phyloP scores from a whole-genome alignment of 352 stramenopile genomes.

The Phytophthora tubulina region DNA sequence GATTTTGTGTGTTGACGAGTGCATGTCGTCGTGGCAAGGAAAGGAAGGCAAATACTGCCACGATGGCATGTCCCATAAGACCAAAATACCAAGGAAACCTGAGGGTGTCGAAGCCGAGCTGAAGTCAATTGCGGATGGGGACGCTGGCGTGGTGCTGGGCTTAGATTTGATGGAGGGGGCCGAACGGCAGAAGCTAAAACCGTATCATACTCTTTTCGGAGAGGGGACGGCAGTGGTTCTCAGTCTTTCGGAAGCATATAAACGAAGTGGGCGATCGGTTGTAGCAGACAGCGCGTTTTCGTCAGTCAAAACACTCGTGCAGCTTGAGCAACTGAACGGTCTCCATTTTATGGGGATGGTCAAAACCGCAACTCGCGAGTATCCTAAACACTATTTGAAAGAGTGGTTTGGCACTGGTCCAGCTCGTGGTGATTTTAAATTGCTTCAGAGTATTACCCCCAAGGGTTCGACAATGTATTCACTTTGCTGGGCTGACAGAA shows the following conservation, averaged over 20 bases:
- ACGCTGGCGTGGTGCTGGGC: not conserved
- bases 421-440: no score
- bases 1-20: no score
- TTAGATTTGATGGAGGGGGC: conserved; percentile 1
- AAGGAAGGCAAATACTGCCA: no score
- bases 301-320: not conserved
- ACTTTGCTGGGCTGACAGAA: no score
- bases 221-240: conserved; percentile 1
- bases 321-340: not conserved
- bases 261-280: not conserved
- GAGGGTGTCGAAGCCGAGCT: conserved; percentile 4
- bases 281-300: conserved; percentile 12
- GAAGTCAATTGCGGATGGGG: conserved; percentile 10
- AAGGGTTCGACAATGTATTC: no score
- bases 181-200: not conserved
- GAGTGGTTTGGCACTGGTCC: not conserved
- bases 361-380: not conserved
- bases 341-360: not conserved
- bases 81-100: no score
- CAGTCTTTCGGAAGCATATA: conserved; percentile 3
- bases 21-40: no score
- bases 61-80: no score
- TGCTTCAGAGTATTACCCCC: no score
- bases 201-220: not conserved
- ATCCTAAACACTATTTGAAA: not conserved